Evolutionary conservation across 2,329 filamentous ascomycete genomes (phyloP).

Genomic region (Trichoderma arundinaceum): DNA sequence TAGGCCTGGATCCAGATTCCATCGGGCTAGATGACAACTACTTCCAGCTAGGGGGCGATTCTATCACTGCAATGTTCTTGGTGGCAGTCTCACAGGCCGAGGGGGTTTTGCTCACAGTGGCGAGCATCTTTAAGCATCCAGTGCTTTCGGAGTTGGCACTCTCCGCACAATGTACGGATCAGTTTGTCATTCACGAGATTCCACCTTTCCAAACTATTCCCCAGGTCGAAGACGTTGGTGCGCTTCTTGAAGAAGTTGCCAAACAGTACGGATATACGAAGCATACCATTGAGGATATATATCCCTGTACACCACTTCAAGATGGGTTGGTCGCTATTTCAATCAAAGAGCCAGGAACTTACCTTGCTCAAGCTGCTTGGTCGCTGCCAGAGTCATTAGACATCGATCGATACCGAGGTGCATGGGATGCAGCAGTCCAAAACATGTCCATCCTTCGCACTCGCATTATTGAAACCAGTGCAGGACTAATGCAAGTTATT

Average conservation of each 20-base stretch:
- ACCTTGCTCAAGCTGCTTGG: background rate
- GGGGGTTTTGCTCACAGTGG: background rate
- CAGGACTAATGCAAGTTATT: constrained; percentile 3
- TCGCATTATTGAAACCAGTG: constrained; percentile 20
- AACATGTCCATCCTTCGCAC: constrained; percentile 15
- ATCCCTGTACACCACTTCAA: constrained; percentile 19
- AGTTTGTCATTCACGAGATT: background rate
- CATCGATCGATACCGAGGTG: background rate
- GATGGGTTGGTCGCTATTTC: background rate
- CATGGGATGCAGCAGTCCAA: constrained; percentile 12
- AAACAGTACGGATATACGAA: too few species aligned
- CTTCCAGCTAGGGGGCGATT: constrained; percentile 56
- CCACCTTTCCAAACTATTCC: too few species aligned
- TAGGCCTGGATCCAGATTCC: constrained; percentile 38
- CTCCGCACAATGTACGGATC: too few species aligned
- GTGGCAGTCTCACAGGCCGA: constrained; percentile 34
- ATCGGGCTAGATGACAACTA: constrained; percentile 53
- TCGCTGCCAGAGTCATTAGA: background rate
- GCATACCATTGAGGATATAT: background rate
- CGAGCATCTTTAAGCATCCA: constrained; percentile 10
- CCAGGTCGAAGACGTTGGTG: too few species aligned
- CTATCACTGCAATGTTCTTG: constrained; percentile 55
- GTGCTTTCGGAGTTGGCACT: background rate
- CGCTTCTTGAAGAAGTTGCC: background rate
- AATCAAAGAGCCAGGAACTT: background rate